Conservation (phyloP, 805 yeast species). For the Candida schatavii region DNA sequence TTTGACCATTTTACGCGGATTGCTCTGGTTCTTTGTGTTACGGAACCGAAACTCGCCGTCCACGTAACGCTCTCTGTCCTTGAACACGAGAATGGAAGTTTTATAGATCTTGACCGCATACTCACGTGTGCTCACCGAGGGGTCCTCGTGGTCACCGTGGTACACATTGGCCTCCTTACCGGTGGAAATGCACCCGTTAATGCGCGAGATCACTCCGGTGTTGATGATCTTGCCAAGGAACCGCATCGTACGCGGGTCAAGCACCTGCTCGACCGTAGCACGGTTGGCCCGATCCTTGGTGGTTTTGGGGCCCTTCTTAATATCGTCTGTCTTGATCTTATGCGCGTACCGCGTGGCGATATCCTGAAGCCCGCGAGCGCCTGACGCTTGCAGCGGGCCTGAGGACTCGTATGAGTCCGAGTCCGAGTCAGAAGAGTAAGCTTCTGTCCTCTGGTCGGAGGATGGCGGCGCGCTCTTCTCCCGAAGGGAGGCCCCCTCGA, state of each 20-base stretch:
- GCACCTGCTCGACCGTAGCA: slow-evolving; percentile 95
- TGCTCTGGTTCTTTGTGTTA: slow-evolving; percentile 78
- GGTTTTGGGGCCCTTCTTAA: slow-evolving; percentile 54
- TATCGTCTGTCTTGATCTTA: slow-evolving; percentile 62
- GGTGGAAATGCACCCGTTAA: slow-evolving; percentile 92
- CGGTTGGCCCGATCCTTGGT: slow-evolving; percentile 85
- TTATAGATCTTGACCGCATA: slow-evolving; percentile 92
- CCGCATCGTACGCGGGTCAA: slow-evolving; percentile 89
- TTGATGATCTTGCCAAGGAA: slow-evolving; percentile 79
- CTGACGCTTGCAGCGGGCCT: no score
- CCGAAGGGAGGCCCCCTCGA: no score
- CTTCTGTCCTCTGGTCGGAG: no score
- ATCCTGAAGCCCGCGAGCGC: no score
- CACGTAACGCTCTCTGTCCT: slow-evolving; percentile 93
- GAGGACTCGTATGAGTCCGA: background rate
- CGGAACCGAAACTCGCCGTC: slow-evolving; percentile 94
- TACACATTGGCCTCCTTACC: slow-evolving; percentile 99
- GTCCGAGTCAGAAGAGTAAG: slow-evolving; percentile 2
- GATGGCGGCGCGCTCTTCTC: no score
- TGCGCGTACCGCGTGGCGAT: slow-evolving; percentile 63
- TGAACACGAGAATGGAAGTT: slow-evolving; percentile 94
- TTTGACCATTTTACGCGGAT: slow-evolving; percentile 96
- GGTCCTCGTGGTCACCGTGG: slow-evolving; percentile 61
- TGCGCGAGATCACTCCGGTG: slow-evolving; percentile 77
- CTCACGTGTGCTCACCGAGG: slow-evolving; percentile 37